phyloP scores from a whole-genome alignment of 2,329 filamentous ascomycete species.

The Colletotrichum sp. region DNA sequence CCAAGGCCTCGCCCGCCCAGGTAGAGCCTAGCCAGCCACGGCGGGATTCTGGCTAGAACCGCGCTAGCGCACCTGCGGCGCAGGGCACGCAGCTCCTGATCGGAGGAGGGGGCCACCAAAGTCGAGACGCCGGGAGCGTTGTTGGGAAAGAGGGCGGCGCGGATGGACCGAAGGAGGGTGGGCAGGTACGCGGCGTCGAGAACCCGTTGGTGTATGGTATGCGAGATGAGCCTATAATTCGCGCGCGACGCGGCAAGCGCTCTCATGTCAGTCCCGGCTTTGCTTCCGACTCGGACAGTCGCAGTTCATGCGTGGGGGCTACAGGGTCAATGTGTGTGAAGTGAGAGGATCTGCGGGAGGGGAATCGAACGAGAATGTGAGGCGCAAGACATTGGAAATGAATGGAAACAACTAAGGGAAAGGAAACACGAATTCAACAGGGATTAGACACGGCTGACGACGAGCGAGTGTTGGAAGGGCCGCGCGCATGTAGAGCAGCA shows the following conservation, averaged over 20 bases:
- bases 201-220: slow-evolving; percentile 60
- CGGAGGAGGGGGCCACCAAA: slow-evolving; percentile 63
- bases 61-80: slow-evolving; percentile 71
- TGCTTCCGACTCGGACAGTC: slow-evolving; percentile 8
- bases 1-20: slow-evolving; percentile 47
- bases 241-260: slow-evolving; percentile 18
- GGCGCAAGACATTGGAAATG: not conserved
- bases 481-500: not conserved
- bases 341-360: slow-evolving; percentile 16
- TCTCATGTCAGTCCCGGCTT: slow-evolving; percentile 14
- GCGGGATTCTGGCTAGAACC: slow-evolving; percentile 54
- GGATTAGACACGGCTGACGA: not conserved
- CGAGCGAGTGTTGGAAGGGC: not conserved
- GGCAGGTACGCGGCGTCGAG: slow-evolving; percentile 70
- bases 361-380: not conserved
- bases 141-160: slow-evolving; percentile 84
- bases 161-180: slow-evolving; percentile 71
- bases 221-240: slow-evolving; percentile 59
- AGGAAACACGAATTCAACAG: not conserved
- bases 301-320: slow-evolving; percentile 25
- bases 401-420: not conserved
- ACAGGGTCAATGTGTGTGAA: slow-evolving; percentile 20
- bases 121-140: slow-evolving; percentile 74
- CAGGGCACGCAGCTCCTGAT: slow-evolving; percentile 65
- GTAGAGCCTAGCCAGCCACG: slow-evolving; percentile 53